These are phyloP conservation scores for Fusarium marasasianum DNA, from an alignment of 2,329 filamentous ascomycete species.

Conservation along the genomic window DNA sequence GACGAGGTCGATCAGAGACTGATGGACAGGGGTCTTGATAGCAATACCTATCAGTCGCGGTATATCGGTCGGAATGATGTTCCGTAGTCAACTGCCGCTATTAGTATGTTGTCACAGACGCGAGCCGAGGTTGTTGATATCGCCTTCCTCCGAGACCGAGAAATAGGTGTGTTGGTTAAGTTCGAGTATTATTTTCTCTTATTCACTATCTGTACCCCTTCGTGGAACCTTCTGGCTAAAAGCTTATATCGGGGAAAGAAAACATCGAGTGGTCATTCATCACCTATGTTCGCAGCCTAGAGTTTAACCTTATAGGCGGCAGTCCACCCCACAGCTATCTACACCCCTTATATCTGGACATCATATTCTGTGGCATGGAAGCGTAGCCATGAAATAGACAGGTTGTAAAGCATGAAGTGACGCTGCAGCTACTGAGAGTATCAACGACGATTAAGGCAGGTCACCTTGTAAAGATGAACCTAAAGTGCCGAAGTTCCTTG, in stretches of 20 bases:
- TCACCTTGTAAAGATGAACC: accelerated
- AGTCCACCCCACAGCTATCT: not conserved
- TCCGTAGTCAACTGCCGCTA: not conserved
- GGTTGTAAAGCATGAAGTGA: not conserved
- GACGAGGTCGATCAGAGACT: not conserved
- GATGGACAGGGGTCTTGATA: not conserved
- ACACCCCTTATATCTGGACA: accelerated
- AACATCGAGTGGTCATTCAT: too few relatives aligned
- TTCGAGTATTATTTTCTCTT: too few relatives aligned
- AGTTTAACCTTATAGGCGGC: too few relatives aligned
- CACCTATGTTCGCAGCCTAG: too few relatives aligned
- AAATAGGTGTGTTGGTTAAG: not conserved
- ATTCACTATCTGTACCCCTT: not conserved
- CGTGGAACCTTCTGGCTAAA: too few relatives aligned
- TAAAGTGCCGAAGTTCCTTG: not conserved
- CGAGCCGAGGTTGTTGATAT: accelerated
- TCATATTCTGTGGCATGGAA: too few relatives aligned
- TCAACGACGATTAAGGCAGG: accelerated
- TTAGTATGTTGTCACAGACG: too few relatives aligned
- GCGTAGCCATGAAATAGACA: accelerated
- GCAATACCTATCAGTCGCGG: not conserved
- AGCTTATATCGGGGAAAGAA: too few relatives aligned
- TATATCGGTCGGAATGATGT: not conserved
- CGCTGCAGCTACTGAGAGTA: not conserved
- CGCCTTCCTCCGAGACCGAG: not conserved